These are phyloP conservation scores for Tylopilus orsonianus DNA, from an alignment of 1,284 basidiomycete genomes.

Conservation along the genomic window DNA sequence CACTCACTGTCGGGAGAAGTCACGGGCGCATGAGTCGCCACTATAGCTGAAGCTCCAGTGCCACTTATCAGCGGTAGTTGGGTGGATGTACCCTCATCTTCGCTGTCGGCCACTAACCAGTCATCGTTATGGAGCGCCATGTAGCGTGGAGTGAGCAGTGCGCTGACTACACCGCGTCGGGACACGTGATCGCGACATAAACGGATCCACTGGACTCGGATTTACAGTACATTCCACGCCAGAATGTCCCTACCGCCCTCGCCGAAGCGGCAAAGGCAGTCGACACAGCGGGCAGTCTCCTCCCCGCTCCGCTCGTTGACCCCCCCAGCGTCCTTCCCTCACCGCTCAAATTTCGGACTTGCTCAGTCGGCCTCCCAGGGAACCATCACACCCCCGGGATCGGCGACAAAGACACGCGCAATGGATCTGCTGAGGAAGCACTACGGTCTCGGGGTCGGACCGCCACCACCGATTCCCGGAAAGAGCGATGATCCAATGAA, in stretches of 20 bases:
- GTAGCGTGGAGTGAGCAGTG: not conserved
- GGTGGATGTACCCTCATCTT: constrained; percentile 21
- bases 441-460: constrained; percentile 75
- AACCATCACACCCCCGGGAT: constrained; percentile 21
- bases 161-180: constrained; percentile 5
- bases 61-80: not conserved
- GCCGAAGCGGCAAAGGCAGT: constrained; percentile 23
- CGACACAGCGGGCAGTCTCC: constrained; percentile 21
- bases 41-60: not conserved
- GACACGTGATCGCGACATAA: constrained; percentile 29
- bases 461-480: constrained; percentile 57
- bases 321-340: constrained; percentile 20
- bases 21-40: not conserved
- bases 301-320: constrained; percentile 30
- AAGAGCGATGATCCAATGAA: constrained; percentile 74
- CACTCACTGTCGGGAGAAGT: constrained; percentile 13
- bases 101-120: constrained; percentile 33
- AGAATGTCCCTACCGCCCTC: constrained; percentile 22
- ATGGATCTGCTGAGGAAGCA: constrained; percentile 78
- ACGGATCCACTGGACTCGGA: no score
- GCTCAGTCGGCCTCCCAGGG: constrained; percentile 22
- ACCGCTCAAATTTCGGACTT: constrained; percentile 18
- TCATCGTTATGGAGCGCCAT: constrained; percentile 15
- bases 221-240: no score
- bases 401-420: constrained; percentile 58